Evolutionary conservation across 202 grass and related monocot genomes (phyloP), one percentile per base, ranked within the genome.

Genomic region (Panicum hallii): DNA sequence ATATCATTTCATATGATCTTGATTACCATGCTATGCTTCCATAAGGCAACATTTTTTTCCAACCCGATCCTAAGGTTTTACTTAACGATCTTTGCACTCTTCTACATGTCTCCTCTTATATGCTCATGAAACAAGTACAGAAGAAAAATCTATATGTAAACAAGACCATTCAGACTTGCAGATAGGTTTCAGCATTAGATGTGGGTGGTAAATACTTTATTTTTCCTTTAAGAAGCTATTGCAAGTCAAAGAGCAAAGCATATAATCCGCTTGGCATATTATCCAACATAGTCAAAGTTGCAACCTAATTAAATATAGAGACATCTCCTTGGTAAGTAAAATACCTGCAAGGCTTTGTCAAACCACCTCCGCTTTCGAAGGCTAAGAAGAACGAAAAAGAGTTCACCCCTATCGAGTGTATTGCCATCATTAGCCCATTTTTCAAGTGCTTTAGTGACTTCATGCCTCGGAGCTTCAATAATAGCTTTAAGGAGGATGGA

Each of bases 321-420:
- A 41, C 44, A 36, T 12, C 43, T 67, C 7, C 22, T 81, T 11
- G 49, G 43, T 60, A 83, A 67, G 70, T 56, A 40, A 77, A 73
- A 75, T 70, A 98, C 95, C 95, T 95, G 60, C 60, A 99, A 80
- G 20, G 93, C 93, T 83, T 99, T 99, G n/a, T 0, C 6, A 52
- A 47, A 95, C 82, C 83, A 64, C 66, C 4, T 83, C 15, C 72
- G 63, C 75, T 20, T 95, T 9, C 91, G 79, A 77, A 99, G 94
- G 47, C 41, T 55, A 22, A 84, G 56, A 62, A 91, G 13, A 55
- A 67, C 72, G 58, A 28, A 44, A 70, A 65, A 71, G 61, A 92
- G 23, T 15, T 86, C 87, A 5, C 83, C 63, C 77, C 86, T 84
- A 11, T 89, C 80, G 7, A 95, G 19, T 53, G 68, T 9, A 79